Base-by-base conservation (phyloP, 495 filamentous ascomycete species). In the Xanthoparmelia taractica region DNA sequence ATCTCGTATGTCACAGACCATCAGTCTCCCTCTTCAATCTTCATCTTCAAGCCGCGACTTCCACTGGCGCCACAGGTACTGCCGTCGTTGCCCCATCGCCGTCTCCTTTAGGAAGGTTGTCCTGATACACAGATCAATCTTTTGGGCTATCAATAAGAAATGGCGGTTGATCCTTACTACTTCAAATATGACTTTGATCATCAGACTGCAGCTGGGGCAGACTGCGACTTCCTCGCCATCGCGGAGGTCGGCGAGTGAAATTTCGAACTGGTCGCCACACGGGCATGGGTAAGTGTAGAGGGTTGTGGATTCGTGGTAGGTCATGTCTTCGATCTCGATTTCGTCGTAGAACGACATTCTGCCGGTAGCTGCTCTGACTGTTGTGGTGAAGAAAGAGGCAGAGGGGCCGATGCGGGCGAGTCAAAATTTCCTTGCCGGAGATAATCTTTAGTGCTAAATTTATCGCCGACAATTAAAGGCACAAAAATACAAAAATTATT, bases 251-350 rank as follows among this genome's bases (percentile, higher is more conserved):
- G 79, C 80, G 57, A 97, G 84, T 23, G 82, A 82, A 71, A 98
- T 97, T 77, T 97, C 89, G 78, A 98, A 98, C 41, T 91, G 87
- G 77, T 98, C 94, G 74, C 94, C 94, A 74, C 94, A 98, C 0
- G 94, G 94, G 73, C 94, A 98, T 20, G 94, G 94, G 74, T 91
- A 96, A 73, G 92, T 89, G 76, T 96, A 98, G 70, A 96, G 85
- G 74, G 95, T 85, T 27, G 90, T 79, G 4, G 80, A 80, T 31
- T 85, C 76, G 74, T 98, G 91, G 74, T 84, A 98, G 71, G 90
- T 94, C 89, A 97, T 96, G 73, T 98, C 94, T 74, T 98, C 94
- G 81, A 98, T 97, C 73, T 98, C 94, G 77, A 98, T 91, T 75
- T 98, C 93, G 75, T 98, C 94, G 80, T 98, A 98, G 70, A 96